Percentiles rank a stretch among this genome's conserved stretches.
phyloP scores from a whole-genome alignment of 2,329 filamentous ascomycete genomes.

The Colletotrichum incanum region DNA sequence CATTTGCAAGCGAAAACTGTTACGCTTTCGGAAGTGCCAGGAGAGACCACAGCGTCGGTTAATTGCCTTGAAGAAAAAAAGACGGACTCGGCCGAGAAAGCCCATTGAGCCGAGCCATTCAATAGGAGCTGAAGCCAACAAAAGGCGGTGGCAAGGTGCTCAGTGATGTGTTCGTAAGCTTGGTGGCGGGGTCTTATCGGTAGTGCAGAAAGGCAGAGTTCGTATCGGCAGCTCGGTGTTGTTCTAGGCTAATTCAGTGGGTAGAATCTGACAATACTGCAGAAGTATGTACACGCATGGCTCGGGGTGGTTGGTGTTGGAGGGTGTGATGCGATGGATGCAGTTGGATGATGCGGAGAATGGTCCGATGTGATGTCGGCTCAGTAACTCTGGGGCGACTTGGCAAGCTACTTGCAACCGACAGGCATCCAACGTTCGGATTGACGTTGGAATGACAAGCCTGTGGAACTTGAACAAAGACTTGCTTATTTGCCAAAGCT shows the following conservation, averaged over 20 bases:
- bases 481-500: background rate
- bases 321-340: conserved; percentile 24
- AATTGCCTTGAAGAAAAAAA: background rate
- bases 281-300: conserved; percentile 8
- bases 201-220: conserved; percentile 7
- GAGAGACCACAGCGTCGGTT: background rate
- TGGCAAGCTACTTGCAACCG: background rate
- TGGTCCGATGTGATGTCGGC: conserved; percentile 6
- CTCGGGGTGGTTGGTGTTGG: conserved; percentile 30
- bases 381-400: conserved; percentile 12
- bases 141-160: conserved; percentile 8
- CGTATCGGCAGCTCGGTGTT: conserved; percentile 25
- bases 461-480: background rate
- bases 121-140: background rate
- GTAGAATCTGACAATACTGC: conserved; percentile 19
- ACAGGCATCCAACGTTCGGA: conserved; percentile 3
- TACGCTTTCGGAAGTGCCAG: too few relatives aligned
- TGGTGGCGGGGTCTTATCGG: conserved; percentile 22
- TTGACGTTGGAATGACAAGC: background rate
- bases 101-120: background rate
- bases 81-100: background rate
- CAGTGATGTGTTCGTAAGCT: conserved; percentile 21
- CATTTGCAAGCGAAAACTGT: background rate
- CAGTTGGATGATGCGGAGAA: conserved; percentile 24
- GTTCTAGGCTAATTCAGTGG: conserved; percentile 6